Percentiles rank a stretch among this genome's conserved stretches.
phyloP scores from a whole-genome alignment of 331 rosid species.

The Malus hybrid region DNA sequence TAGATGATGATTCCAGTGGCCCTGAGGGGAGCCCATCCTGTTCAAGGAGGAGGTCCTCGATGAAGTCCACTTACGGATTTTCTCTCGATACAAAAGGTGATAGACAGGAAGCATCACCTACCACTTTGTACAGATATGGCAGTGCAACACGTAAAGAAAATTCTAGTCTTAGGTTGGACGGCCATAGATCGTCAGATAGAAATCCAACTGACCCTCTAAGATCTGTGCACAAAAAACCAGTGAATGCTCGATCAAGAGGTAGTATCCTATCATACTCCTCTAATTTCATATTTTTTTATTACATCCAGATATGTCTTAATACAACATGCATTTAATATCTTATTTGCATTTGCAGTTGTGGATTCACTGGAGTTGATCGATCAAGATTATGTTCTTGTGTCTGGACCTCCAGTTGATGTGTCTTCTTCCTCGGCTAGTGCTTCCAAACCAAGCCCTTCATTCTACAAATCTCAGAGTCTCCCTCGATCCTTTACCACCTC shows the following conservation, averaged over 20 bases:
- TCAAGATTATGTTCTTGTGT: constrained; percentile 95
- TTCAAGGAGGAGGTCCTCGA: constrained; percentile 47
- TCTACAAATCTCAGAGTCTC: constrained; percentile 44
- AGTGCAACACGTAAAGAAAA: constrained; percentile 23
- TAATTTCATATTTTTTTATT: constrained; percentile 11
- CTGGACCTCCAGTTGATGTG: constrained; percentile 72
- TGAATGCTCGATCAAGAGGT: constrained; percentile 54
- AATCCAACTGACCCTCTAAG: constrained; percentile 34
- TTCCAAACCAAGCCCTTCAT: constrained; percentile 54
- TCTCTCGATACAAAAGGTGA: constrained; percentile 51
- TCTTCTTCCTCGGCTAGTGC: constrained; percentile 57
- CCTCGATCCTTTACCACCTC: constrained; percentile 34
- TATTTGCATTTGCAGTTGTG: constrained; percentile 42
- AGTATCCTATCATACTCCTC: neutral
- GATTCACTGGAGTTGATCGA: constrained; percentile 75
- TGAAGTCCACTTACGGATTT: constrained; percentile 79
- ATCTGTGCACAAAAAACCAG: constrained; percentile 35
- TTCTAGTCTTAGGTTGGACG: constrained; percentile 27
- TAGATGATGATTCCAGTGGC: constrained; percentile 85
- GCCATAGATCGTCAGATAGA: constrained; percentile 38
- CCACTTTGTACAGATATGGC: constrained; percentile 32
- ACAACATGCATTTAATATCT: constrained; percentile 4
- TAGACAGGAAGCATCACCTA: constrained; percentile 39
- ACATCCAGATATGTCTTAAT: constrained; percentile 12
- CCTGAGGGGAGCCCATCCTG: constrained; percentile 69